A percentile compares a stretch with the other conserved stretches of the same genome.
Conservation (phyloP, 306 rosid species). For the Carpinus viminea region DNA sequence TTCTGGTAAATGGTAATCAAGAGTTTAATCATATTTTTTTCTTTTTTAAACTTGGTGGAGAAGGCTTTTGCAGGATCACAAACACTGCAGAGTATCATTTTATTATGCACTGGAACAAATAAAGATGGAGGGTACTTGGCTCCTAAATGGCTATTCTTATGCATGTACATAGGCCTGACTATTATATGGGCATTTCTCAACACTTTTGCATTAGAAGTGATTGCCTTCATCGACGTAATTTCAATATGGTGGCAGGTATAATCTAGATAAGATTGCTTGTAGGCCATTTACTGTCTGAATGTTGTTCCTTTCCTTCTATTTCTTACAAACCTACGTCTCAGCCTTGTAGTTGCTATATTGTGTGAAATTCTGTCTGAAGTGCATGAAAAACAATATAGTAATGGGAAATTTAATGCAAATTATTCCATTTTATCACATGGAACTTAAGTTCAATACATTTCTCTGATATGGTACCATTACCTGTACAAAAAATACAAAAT, state of each 20-base stretch:
- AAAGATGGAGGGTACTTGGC: constrained; percentile 85
- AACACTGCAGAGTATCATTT: constrained; percentile 71
- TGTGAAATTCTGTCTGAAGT: background rate
- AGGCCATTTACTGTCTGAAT: background rate
- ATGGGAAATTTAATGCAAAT: background rate
- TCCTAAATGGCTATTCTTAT: constrained; percentile 80
- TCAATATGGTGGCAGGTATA: constrained; percentile 96
- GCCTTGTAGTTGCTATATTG: background rate
- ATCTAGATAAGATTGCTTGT: constrained; percentile 15
- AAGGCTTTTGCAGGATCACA: constrained; percentile 95
- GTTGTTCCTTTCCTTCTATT: background rate
- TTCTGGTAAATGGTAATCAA: constrained; percentile 1
- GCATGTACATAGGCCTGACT: constrained; percentile 80
- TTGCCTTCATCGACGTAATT: constrained; percentile 70
- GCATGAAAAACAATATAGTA: background rate
- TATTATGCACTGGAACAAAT: constrained; percentile 70
- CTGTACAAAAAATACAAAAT: background rate
- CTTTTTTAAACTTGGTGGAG: constrained; percentile 27
- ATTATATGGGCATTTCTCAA: constrained; percentile 80
- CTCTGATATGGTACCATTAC: background rate
- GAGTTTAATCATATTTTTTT: constrained; percentile 13
- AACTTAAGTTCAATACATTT: background rate
- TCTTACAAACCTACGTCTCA: background rate
- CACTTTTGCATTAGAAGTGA: constrained; percentile 77
- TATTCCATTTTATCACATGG: background rate